A percentile compares a stretch with the other conserved stretches of the same genome.
phyloP scores from a whole-genome alignment of 495 filamentous ascomycete species.

The Cercophora samala region DNA sequence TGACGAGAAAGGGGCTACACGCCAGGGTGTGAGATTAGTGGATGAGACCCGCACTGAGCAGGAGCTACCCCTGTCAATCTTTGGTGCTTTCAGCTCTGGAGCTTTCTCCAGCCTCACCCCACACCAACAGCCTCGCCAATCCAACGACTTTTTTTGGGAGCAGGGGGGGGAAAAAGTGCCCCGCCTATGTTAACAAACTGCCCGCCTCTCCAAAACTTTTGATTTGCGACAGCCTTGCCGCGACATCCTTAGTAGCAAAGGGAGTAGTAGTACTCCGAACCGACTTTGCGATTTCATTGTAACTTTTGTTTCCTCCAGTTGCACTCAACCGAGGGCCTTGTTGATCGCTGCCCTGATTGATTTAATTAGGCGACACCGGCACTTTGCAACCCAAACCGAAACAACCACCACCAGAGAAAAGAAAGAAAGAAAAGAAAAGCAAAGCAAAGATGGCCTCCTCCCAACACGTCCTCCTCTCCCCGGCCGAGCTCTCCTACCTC shows the following conservation, averaged over 20 bases:
- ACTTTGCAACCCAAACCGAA: too few relatives aligned
- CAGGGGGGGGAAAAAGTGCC: not conserved
- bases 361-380: too few relatives aligned
- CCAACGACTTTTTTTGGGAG: not conserved
- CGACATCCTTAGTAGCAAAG: too few relatives aligned
- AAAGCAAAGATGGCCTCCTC: conserved; percentile 33
- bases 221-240: not conserved
- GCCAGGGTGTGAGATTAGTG: not conserved
- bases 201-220: not conserved
- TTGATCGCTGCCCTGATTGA: not conserved
- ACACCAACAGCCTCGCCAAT: conserved; percentile 7
- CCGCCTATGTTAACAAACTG: not conserved
- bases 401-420: not conserved
- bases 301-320: not conserved
- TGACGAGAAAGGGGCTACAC: not conserved
- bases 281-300: not conserved
- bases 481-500: conserved; percentile 93
- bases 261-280: too few relatives aligned
- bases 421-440: conserved; percentile 2
- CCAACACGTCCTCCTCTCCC: conserved; percentile 69
- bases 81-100: not conserved
- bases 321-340: not conserved
- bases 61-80: not conserved
- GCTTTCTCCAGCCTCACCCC: conserved; percentile 14
- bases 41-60: not conserved